Evolutionary conservation across 2,329 filamentous ascomycete genomes (phyloP), one percentile per base, ranked within the genome.

Genomic region (Fusarium subglutinans): DNA sequence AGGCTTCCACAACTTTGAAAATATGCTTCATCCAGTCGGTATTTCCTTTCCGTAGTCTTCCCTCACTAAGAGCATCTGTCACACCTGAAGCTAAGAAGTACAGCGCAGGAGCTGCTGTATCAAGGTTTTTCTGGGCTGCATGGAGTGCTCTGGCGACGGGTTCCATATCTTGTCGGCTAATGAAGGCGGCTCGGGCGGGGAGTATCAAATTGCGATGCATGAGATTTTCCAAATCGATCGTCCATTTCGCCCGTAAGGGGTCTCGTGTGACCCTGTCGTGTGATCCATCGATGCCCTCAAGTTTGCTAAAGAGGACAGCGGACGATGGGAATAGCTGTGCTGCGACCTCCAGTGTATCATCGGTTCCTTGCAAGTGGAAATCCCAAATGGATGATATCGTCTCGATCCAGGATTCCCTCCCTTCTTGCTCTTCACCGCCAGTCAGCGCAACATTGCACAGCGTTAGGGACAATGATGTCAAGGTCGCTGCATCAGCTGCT

Each of bases 171-270:
- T 82, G 81, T 28, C 81, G 82, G 63, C 83, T 84, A 22, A 87
- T 70, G 64, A 87, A 90, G 3, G 81, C 80, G 3, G 85, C 83
- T 64, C 86, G 84, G 2, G 86, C 85, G 2, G 88, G 88, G 5
- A 88, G 82, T 51, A 90, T 84, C 63, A 90, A 80, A 73, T 85
- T 87, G 38, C 83, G 83, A 50, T 85, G 84, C 74, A 90, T 81
- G 55, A 90, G 87, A 6, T 79, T 82, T 56, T 85, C 83, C 3
- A 90, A 79, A 48, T 87, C 85, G 8, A 78, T 77, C 3, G 80
- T 79, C 89, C 89, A 90, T 74, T 47, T 73, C 51, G 40, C 69
- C 73, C 59, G 81, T 40, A 59, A 37, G 28, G 47, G 33, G 43
- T 78, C 77, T 28, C 50, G 58, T 26, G 72, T 59, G 1, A 63